Evolutionary conservation across 2,329 filamentous ascomycete species (phyloP).

Genomic region (Orbilia oligospora): DNA sequence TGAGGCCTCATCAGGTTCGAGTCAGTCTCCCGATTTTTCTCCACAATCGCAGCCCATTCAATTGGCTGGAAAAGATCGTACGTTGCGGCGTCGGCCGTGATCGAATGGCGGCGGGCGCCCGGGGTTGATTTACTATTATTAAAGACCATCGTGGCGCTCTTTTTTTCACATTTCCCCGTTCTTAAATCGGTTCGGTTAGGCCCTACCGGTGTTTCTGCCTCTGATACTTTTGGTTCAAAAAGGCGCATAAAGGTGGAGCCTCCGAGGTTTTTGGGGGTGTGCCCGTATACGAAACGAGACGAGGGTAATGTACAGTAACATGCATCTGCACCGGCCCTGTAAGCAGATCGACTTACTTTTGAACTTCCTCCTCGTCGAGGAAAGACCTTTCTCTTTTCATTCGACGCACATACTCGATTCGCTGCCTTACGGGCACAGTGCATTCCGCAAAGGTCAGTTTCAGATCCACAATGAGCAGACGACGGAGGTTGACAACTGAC

Average conservation of each 20-base stretch:
- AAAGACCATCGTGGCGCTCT: constrained; percentile 57
- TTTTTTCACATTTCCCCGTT: constrained; percentile 52
- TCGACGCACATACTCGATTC: constrained; percentile 54
- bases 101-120: constrained; percentile 46
- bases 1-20: constrained; percentile 46
- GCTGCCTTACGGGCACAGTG: constrained; percentile 59
- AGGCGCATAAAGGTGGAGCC: constrained; percentile 59
- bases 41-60: constrained; percentile 32
- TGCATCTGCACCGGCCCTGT: constrained; percentile 57
- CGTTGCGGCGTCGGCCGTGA: constrained; percentile 45
- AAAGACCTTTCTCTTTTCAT: constrained; percentile 58
- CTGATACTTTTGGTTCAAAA: constrained; percentile 49
- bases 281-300: constrained; percentile 57
- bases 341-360: constrained; percentile 56
- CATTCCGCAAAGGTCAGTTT: constrained; percentile 61
- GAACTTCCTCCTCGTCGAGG: constrained; percentile 59
- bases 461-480: constrained; percentile 58
- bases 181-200: constrained; percentile 60
- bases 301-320: constrained; percentile 48
- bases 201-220: constrained; percentile 56
- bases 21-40: constrained; percentile 34
- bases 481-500: constrained; percentile 59
- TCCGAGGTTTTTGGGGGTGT: constrained; percentile 57
- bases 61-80: constrained; percentile 46
- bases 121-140: constrained; percentile 47